Evolutionary conservation across 495 filamentous ascomycete species (phyloP).

Genomic region (Usnea hakonensis): DNA sequence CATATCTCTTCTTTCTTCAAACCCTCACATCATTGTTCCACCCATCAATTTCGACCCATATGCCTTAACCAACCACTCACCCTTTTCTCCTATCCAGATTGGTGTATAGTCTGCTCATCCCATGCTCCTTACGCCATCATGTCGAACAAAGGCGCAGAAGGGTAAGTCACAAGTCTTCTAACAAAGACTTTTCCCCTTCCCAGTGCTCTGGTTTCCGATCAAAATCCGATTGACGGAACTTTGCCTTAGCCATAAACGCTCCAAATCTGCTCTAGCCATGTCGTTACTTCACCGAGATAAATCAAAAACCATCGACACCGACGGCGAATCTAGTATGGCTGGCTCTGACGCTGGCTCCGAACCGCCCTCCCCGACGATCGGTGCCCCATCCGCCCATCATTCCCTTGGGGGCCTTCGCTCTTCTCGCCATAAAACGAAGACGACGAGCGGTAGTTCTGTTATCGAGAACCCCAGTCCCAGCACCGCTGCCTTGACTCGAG

Average conservation of each 20-base stretch:
- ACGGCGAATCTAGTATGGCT: slow-evolving; percentile 16
- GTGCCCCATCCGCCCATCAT: slow-evolving; percentile 23
- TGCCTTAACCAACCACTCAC: too few species aligned
- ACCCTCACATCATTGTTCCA: too few species aligned
- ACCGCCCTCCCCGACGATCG: slow-evolving; percentile 29
- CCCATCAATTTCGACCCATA: too few species aligned
- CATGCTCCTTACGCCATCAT: not conserved
- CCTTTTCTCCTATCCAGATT: too few species aligned
- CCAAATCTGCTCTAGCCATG: slow-evolving; percentile 45
- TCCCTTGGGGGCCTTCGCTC: slow-evolving; percentile 18
- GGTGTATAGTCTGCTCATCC: too few species aligned
- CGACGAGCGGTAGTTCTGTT: slow-evolving; percentile 7
- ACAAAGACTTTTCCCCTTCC: not conserved
- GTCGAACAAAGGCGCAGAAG: slow-evolving; percentile 15
- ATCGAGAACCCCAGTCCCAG: slow-evolving; percentile 28
- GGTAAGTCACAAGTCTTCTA: slow-evolving; percentile 4
- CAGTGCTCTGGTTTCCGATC: not conserved
- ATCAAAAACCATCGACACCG: slow-evolving; percentile 33
- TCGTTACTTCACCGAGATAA: slow-evolving; percentile 47
- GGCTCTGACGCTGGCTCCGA: slow-evolving; percentile 25
- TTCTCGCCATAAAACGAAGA: slow-evolving; percentile 21
- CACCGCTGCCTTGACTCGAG: slow-evolving; percentile 29
- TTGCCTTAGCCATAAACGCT: slow-evolving; percentile 44
- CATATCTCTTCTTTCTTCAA: too few species aligned
- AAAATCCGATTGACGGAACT: not conserved